Conservation (phyloP, 805 yeast species). For the Nakazawaea holstii region DNA sequence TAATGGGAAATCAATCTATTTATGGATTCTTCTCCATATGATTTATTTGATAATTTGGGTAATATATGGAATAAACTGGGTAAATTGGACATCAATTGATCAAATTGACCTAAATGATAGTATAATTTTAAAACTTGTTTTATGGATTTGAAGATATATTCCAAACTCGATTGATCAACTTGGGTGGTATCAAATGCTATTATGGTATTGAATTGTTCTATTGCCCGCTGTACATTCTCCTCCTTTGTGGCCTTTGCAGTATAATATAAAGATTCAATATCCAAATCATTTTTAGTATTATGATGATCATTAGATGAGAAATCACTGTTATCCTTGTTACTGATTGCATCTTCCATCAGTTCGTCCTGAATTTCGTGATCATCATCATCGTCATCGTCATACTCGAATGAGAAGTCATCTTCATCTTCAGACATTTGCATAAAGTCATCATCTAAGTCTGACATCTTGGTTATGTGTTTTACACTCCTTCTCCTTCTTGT, state of each 20-base stretch:
- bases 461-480: constrained; percentile 18
- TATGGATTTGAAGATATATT: constrained; percentile 25
- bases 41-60: constrained; percentile 12
- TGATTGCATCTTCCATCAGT: constrained; percentile 11
- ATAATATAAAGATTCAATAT: constrained; percentile 24
- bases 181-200: constrained; percentile 8
- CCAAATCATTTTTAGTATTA: not conserved
- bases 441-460: constrained; percentile 28
- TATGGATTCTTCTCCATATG: constrained; percentile 25
- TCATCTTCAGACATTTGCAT: constrained; percentile 30
- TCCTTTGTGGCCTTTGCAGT: constrained; percentile 28
- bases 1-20: constrained; percentile 24
- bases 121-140: constrained; percentile 28
- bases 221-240: constrained; percentile 21
- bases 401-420: constrained; percentile 27
- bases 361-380: constrained; percentile 1
- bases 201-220: constrained; percentile 18
- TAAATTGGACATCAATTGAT: constrained; percentile 13
- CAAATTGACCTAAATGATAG: constrained; percentile 15
- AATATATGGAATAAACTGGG: constrained; percentile 16
- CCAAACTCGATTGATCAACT: constrained; percentile 7
- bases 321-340: constrained; percentile 7
- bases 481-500: too few species aligned
- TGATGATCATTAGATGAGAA: not conserved
- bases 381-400: constrained; percentile 14